These are phyloP conservation scores for Globisporangium splendens DNA, from an alignment of 352 stramenopile genomes.

Conservation along the genomic window DNA sequence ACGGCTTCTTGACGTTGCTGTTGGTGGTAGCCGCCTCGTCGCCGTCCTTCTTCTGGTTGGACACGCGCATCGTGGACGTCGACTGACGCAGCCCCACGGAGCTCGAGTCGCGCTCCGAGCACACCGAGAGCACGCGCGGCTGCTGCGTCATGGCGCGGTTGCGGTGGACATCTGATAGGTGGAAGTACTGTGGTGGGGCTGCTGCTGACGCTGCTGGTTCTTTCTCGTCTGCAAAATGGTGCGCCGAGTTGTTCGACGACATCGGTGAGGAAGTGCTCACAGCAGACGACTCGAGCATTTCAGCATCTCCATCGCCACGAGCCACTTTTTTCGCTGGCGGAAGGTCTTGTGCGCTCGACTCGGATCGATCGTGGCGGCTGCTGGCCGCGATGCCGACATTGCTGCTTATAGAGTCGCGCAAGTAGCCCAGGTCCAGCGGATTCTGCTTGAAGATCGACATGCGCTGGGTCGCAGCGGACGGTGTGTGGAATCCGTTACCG, in stretches of 20 bases:
- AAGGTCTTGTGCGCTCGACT: constrained; percentile 11
- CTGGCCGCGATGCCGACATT: background rate
- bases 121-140: constrained; percentile 3
- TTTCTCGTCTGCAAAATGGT: constrained; percentile 7
- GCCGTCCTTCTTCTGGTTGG: constrained; percentile 9
- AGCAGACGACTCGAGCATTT: constrained; percentile 9
- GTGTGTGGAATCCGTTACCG: constrained; percentile 25
- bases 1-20: constrained; percentile 22
- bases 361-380: constrained; percentile 5
- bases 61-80: constrained; percentile 19
- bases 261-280: constrained; percentile 14
- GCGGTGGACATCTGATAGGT: background rate
- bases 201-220: background rate
- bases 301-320: constrained; percentile 2
- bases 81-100: constrained; percentile 9
- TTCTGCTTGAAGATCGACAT: constrained; percentile 67
- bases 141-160: constrained; percentile 14
- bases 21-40: background rate
- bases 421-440: constrained; percentile 64
- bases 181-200: background rate
- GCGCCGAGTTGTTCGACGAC: constrained; percentile 14
- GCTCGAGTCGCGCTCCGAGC: constrained; percentile 2
- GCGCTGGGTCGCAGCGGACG: constrained; percentile 40
- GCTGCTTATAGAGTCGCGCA: constrained; percentile 46
- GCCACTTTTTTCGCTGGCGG: constrained; percentile 15